Conservation (phyloP, 2,329 filamentous ascomycete species). For the Albifimbria verrucaria region DNA sequence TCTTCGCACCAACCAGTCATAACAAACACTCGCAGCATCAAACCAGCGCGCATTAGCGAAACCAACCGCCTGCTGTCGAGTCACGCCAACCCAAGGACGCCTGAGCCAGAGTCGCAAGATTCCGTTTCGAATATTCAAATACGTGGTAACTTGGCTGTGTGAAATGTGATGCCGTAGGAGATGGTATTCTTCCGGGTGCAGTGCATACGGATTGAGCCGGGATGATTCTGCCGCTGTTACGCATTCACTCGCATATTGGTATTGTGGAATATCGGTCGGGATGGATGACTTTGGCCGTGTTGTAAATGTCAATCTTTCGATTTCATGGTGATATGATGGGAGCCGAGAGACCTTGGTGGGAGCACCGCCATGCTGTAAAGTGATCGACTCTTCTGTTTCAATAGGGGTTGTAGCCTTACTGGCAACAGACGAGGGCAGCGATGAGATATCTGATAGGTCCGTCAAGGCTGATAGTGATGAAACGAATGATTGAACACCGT, state of each 20-base stretch:
- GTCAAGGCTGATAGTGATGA: constrained; percentile 53
- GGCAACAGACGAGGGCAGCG: constrained; percentile 50
- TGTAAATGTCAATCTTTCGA: constrained; percentile 45
- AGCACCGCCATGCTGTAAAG: constrained; percentile 16
- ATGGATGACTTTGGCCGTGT: constrained; percentile 80
- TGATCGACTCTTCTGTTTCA: constrained; percentile 32
- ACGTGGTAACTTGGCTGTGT: constrained; percentile 86
- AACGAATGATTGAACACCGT: constrained; percentile 38
- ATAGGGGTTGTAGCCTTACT: constrained; percentile 64
- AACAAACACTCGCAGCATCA: constrained; percentile 80
- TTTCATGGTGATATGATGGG: constrained; percentile 23
- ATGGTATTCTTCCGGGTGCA: constrained; percentile 81
- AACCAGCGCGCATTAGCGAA: constrained; percentile 90
- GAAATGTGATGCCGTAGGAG: constrained; percentile 80
- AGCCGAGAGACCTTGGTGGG: constrained; percentile 12
- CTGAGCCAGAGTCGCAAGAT: constrained; percentile 87
- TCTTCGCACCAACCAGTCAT: constrained; percentile 85
- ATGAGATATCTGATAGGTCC: constrained; percentile 55
- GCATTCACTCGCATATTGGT: constrained; percentile 87
- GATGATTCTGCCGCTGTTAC: constrained; percentile 87
- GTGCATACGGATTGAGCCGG: constrained; percentile 80
- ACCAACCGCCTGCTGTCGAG: constrained; percentile 80
- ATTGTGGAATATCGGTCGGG: constrained; percentile 66
- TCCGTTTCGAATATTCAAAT: constrained; percentile 93
- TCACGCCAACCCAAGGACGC: constrained; percentile 80